phyloP scores from a whole-genome alignment of 495 filamentous ascomycete genomes.

The Coniosporium apollinis region DNA sequence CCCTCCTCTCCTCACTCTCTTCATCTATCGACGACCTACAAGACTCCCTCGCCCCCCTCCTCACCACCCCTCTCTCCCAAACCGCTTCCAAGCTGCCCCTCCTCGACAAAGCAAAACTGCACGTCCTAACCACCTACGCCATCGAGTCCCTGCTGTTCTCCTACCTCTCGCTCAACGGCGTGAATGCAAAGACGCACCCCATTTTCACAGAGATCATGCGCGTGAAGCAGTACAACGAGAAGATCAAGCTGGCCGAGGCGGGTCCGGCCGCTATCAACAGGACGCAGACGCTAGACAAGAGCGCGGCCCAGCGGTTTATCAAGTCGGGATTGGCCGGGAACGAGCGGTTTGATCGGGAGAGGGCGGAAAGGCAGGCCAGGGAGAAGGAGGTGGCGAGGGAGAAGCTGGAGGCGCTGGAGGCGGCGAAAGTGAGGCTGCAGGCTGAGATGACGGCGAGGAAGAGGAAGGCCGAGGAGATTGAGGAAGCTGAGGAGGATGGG shows the following conservation, averaged over 20 bases:
- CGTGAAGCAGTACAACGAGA: conserved; percentile 82
- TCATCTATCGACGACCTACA: conserved; percentile 62
- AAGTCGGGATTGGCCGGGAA: conserved; percentile 61
- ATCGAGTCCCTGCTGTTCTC: conserved; percentile 78
- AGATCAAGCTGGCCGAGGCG: conserved; percentile 55
- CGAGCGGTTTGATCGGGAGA: conserved; percentile 35
- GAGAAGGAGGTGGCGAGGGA: conserved; percentile 23
- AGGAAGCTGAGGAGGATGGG: not conserved
- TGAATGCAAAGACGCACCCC: conserved; percentile 65
- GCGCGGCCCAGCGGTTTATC: conserved; percentile 66
- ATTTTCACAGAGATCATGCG: conserved; percentile 71
- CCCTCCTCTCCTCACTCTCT: conserved; percentile 48
- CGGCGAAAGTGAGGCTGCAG: conserved; percentile 6
- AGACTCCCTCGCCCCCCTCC: conserved; percentile 48
- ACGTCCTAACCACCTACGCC: conserved; percentile 66
- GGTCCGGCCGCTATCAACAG: conserved; percentile 29
- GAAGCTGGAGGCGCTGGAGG: conserved; percentile 5
- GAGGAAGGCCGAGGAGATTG: conserved; percentile 3
- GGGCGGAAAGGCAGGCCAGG: conserved; percentile 35
- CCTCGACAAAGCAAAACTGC: conserved; percentile 84
- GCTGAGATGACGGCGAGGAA: conserved; percentile 9
- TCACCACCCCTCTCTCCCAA: conserved; percentile 45
- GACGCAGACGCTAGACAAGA: conserved; percentile 54
- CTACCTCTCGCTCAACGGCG: conserved; percentile 61
- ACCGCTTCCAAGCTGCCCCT: conserved; percentile 66